phyloP scores from a whole-genome alignment of 2,329 filamentous ascomycete genomes.

The Sporothrix brasiliensis region DNA sequence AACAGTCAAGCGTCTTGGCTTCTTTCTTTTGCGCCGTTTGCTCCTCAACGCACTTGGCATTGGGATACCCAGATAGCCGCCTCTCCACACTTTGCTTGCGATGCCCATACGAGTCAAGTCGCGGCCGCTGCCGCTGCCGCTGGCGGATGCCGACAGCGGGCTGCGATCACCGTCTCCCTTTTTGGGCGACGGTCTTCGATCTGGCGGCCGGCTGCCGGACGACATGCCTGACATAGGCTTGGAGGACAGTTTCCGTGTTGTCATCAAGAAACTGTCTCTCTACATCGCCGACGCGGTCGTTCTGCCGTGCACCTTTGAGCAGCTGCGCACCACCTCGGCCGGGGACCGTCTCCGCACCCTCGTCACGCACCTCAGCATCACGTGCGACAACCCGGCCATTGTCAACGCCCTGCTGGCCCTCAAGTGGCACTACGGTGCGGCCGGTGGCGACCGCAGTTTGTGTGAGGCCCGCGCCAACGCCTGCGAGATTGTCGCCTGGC shows the following conservation, averaged over 20 bases:
- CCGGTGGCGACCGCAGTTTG: conserved; percentile 65
- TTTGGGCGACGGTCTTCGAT: conserved; percentile 34
- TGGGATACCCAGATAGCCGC: too few species aligned
- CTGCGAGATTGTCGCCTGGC: conserved; percentile 81
- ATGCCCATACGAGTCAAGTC: conserved; percentile 49
- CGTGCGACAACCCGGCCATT: conserved; percentile 68
- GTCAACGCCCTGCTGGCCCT: conserved; percentile 75
- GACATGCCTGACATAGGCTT: conserved; percentile 59
- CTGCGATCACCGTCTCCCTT: conserved; percentile 45
- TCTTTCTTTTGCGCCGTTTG: too few species aligned
- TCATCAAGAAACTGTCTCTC: conserved; percentile 68
- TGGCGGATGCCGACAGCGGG: conserved; percentile 38
- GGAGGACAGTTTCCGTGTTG: conserved; percentile 63
- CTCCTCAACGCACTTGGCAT: too few species aligned
- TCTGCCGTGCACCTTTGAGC: conserved; percentile 71
- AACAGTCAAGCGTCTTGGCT: neutral
- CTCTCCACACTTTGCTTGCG: too few species aligned
- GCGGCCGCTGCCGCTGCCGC: conserved; percentile 40
- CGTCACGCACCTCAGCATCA: conserved; percentile 64
- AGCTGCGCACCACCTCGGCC: conserved; percentile 67
- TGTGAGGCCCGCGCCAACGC: conserved; percentile 70
- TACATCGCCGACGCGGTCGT: conserved; percentile 66
- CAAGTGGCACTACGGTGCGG: conserved; percentile 71
- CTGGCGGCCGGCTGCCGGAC: conserved; percentile 38
- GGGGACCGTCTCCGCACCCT: conserved; percentile 61